Percentiles rank a stretch among this genome's conserved stretches.
Conservation (phyloP, 2,329 filamentous ascomycete genomes). For the Phyllosticta paracitricarpa region DNA sequence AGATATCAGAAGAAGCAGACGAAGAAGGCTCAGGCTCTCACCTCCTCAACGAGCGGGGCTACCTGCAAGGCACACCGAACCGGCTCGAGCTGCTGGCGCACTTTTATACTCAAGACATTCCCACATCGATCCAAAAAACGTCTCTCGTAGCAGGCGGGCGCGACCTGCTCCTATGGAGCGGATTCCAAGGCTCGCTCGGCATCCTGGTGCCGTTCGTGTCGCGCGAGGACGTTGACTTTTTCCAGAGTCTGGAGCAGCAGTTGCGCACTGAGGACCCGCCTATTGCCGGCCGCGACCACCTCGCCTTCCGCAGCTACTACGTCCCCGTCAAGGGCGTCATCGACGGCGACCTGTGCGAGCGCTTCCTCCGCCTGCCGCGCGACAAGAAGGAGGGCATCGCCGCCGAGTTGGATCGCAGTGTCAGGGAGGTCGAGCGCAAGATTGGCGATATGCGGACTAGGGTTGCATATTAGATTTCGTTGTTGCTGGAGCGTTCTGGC, state of each 20-base stretch:
- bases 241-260: slow-evolving; percentile 85
- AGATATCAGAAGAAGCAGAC: slow-evolving; percentile 80
- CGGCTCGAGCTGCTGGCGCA: slow-evolving; percentile 78
- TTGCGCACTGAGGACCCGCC: slow-evolving; percentile 75
- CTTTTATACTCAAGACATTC: slow-evolving; percentile 85
- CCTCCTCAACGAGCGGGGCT: slow-evolving; percentile 80
- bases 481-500: too few relatives aligned
- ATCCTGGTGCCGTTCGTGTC: slow-evolving; percentile 85
- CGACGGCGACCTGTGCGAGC: slow-evolving; percentile 92
- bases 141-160: slow-evolving; percentile 83
- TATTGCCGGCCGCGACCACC: slow-evolving; percentile 81
- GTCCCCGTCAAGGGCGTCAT: slow-evolving; percentile 93
- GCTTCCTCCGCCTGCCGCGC: slow-evolving; percentile 70
- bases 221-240: slow-evolving; percentile 94
- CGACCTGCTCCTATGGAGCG: slow-evolving; percentile 86
- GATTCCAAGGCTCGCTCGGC: slow-evolving; percentile 87
- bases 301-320: slow-evolving; percentile 94
- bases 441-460: slow-evolving; percentile 42
- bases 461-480: slow-evolving; percentile 11
- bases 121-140: slow-evolving; percentile 81
- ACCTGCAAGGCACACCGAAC: slow-evolving; percentile 81
- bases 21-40: slow-evolving; percentile 86
- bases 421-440: slow-evolving; percentile 91
- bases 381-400: slow-evolving; percentile 96
- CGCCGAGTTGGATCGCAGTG: slow-evolving; percentile 78